These are phyloP conservation scores for Xylaria sp. DNA, from an alignment of 2,329 filamentous ascomycete genomes.

Conservation along the genomic window DNA sequence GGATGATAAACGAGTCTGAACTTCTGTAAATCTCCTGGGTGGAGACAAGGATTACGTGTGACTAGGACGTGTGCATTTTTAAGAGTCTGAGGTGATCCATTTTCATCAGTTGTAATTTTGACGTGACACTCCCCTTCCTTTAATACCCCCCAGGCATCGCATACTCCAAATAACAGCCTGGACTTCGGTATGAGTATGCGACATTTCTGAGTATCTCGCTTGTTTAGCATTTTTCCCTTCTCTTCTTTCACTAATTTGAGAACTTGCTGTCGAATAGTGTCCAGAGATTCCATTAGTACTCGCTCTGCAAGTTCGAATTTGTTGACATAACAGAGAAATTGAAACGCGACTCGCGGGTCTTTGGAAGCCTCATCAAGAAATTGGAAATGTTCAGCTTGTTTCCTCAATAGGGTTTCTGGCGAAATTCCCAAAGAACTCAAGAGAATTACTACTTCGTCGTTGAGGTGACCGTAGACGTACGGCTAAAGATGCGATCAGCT, in stretches of 20 bases:
- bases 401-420: slow-evolving; percentile 14
- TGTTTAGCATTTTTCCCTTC: slow-evolving; percentile 23
- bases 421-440: slow-evolving; percentile 18
- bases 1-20: slow-evolving; percentile 14
- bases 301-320: slow-evolving; percentile 22
- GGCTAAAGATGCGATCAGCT: slow-evolving; percentile 16
- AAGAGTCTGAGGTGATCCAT: slow-evolving; percentile 21
- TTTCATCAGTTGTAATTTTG: slow-evolving; percentile 27
- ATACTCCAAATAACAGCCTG: slow-evolving; percentile 23
- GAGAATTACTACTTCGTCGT: slow-evolving; percentile 25
- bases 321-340: slow-evolving; percentile 25
- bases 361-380: slow-evolving; percentile 11
- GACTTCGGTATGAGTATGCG: slow-evolving; percentile 23
- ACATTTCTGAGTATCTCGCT: slow-evolving; percentile 16
- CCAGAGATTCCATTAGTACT: slow-evolving; percentile 25
- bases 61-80: slow-evolving; percentile 22
- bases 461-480: slow-evolving; percentile 22
- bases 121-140: slow-evolving; percentile 27
- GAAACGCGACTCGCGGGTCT: slow-evolving; percentile 20
- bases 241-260: slow-evolving; percentile 17
- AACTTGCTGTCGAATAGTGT: slow-evolving; percentile 12
- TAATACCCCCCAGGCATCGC: slow-evolving; percentile 23
- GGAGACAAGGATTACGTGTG: slow-evolving; percentile 27
- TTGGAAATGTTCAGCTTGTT: slow-evolving; percentile 18
- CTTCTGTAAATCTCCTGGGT: slow-evolving; percentile 28